phyloP scores from a whole-genome alignment of 208 protist genomes.

The Polymyxa betae region DNA sequence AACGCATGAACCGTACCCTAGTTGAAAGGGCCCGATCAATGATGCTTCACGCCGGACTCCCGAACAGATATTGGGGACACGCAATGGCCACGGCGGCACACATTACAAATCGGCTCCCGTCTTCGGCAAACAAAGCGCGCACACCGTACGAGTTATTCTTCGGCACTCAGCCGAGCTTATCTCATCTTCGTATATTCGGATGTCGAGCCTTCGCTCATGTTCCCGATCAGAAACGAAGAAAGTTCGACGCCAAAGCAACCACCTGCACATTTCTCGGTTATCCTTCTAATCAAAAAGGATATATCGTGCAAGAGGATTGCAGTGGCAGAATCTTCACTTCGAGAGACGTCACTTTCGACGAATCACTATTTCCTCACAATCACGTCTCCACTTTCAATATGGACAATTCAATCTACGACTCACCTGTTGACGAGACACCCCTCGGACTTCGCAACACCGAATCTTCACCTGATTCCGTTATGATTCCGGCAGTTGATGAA shows the following conservation, averaged over 20 bases:
- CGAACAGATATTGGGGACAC: not conserved
- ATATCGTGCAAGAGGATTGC: not conserved
- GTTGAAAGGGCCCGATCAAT: not conserved
- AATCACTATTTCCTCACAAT: not conserved
- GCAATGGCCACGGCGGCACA: not conserved
- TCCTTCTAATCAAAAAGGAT: not conserved
- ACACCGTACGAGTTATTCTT: not conserved
- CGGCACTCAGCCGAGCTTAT: not conserved
- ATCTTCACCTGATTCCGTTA: not conserved
- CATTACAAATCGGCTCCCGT: not conserved
- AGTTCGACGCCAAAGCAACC: not conserved
- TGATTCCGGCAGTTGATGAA: not conserved
- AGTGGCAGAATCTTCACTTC: not conserved
- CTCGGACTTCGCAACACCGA: not conserved
- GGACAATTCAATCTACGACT: no score
- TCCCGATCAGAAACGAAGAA: not conserved
- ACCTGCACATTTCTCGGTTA: not conserved
- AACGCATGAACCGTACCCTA: not conserved
- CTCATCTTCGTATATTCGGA: not conserved
- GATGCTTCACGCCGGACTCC: not conserved
- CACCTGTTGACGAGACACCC: not conserved
- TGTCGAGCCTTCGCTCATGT: not conserved
- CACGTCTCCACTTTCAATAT: no score
- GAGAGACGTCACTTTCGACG: not conserved
- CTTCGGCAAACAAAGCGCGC: not conserved